Conservation (phyloP, 1,284 basidiomycete genomes). For the Meripilus lineatus region DNA sequence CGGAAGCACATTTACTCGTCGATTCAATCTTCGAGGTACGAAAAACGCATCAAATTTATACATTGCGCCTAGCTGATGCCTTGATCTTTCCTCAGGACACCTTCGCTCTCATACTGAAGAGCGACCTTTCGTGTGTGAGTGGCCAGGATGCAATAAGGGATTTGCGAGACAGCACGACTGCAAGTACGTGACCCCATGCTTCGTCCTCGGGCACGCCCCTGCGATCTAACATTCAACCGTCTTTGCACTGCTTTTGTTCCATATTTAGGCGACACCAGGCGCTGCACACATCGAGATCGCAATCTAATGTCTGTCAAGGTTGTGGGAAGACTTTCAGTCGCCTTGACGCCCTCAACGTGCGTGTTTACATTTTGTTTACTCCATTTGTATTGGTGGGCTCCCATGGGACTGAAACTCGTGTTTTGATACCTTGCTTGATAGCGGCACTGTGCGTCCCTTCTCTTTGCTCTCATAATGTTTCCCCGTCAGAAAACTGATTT, state of each 20-base stretch:
- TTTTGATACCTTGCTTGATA: slow-evolving; percentile 20
- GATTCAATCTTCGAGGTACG: slow-evolving; percentile 77
- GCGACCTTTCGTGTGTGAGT: slow-evolving; percentile 88
- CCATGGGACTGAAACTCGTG: slow-evolving; percentile 12
- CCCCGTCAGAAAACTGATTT: no score
- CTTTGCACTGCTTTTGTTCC: slow-evolving; percentile 13
- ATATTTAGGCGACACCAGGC: slow-evolving; percentile 75
- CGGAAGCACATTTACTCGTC: slow-evolving; percentile 89
- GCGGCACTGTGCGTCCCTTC: slow-evolving; percentile 30
- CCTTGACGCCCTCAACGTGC: slow-evolving; percentile 88
- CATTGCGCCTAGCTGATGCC: neutral
- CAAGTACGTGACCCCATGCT: slow-evolving; percentile 58
- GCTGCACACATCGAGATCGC: slow-evolving; percentile 78
- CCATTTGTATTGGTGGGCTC: no score
- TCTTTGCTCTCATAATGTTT: no score
- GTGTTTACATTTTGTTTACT: slow-evolving; percentile 28
- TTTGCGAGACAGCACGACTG: slow-evolving; percentile 96
- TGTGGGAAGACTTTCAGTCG: slow-evolving; percentile 95
- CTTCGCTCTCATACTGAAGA: slow-evolving; percentile 96
- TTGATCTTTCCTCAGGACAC: slow-evolving; percentile 65
- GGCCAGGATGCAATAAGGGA: slow-evolving; percentile 90
- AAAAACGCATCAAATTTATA: slow-evolving; percentile 10
- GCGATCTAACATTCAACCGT: slow-evolving; percentile 8
- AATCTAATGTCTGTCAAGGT: slow-evolving; percentile 84
- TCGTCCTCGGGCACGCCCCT: slow-evolving; percentile 10